Base-by-base conservation (phyloP, 805 yeast species). In the Naumovozyma dairenensis region DNA sequence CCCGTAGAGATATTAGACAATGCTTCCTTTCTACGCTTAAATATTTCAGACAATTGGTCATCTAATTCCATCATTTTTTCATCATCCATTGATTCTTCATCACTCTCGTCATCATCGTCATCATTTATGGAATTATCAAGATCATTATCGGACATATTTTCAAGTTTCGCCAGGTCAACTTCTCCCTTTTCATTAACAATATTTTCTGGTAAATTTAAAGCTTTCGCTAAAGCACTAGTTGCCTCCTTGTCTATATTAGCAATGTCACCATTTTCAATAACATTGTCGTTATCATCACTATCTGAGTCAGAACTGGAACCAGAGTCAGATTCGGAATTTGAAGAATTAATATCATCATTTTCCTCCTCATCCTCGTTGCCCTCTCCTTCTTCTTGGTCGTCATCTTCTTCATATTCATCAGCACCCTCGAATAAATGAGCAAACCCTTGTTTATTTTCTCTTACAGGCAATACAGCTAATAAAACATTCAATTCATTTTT, bases 1-100 rank as follows among this genome's bases (percentile, higher is more conserved):
- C 86, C 86, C 5, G 70, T 70, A n/a, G 61, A 51, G 3, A 71
- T 60, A 21, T 63, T 62, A 7, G 73, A 58, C 34, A 84, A 56
- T 0, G 82, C 80, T 39, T 72, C 76, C 44, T 77, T 74, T 46
- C 96, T 72, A 48, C 85, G 89, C 49, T 80, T 74, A 68, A 89
- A 89, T 35, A 89, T 89, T 34, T 69, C 70, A 0, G 96, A 73
- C 20, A 89, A 63, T 40, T 85, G 92, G 16, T 69, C 81, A 53
- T 89, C 97, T 47, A 89, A 71, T 15, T 87, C 93, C 78, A 86
- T 76, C 97, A 89, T 89, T 54, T 86, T 86, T 48, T 87, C 96
- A 57, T 87, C 96, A 39, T 87, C 94, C 93, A 86, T 83, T 0
- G 89, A 77, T 44, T 82, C 94, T 33, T 77, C 82, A 17, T 72